Evolutionary conservation across 306 rosid genomes (phyloP).

Genomic region (Parietaria judaica): DNA sequence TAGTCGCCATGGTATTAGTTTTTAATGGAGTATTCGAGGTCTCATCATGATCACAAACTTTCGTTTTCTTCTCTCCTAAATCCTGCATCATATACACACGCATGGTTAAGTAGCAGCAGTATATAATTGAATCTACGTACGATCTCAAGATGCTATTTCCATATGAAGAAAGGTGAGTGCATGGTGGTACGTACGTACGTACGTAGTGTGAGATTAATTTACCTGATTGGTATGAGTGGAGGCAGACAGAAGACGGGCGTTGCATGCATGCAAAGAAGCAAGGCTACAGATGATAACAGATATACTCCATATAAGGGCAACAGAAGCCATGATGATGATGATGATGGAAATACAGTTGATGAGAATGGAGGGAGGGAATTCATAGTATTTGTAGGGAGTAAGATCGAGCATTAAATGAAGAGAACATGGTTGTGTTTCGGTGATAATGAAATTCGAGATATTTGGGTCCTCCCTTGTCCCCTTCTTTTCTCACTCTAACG

Average conservation of each 20-base stretch:
- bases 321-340: slow-evolving; percentile 38
- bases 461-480: slow-evolving; percentile 62
- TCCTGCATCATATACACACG: too few species aligned
- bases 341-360: background rate
- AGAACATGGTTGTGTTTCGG: slow-evolving; percentile 94
- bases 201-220: background rate
- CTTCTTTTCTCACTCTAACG: slow-evolving; percentile 6
- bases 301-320: slow-evolving; percentile 7
- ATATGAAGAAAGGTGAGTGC: background rate
- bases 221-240: background rate
- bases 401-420: slow-evolving; percentile 58
- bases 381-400: slow-evolving; percentile 24
- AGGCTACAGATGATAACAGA: slow-evolving; percentile 23
- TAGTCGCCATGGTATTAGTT: too few species aligned
- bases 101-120: too few species aligned
- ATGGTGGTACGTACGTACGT: too few species aligned
- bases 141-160: too few species aligned
- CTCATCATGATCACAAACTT: too few species aligned
- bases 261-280: slow-evolving; percentile 57
- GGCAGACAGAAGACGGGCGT: slow-evolving; percentile 26
- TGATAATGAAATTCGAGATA: slow-evolving; percentile 41
- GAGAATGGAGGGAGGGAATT: background rate
- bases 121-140: too few species aligned
- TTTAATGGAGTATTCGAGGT: too few species aligned
- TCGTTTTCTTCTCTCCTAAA: too few species aligned